Base-by-base conservation (phyloP, 108 stramenopile species). In the Skeletonema tropicum region DNA sequence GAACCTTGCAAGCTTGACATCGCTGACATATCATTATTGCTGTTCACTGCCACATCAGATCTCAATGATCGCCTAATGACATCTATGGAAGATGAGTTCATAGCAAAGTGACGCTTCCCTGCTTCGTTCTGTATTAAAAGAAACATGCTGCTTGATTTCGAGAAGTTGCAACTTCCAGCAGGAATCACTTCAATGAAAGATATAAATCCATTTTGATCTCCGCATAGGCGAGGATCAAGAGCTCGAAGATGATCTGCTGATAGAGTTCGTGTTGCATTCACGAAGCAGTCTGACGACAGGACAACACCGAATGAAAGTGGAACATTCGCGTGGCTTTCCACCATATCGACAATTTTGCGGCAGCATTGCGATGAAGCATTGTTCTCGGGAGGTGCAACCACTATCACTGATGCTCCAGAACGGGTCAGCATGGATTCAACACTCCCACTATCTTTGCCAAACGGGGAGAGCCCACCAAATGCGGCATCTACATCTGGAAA, bases 271-370 rank as follows among this genome's bases (percentile, higher is more conserved):
- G 42, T 73, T 26, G 76, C 60, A 55, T 89, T 88, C 21, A 77
- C 80, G 60, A 95, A 88, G 36, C 87, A 88, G 39, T 88, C 88
- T 26, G 83, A 59, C 42, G 80, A 85, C 41, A 92, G 68, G 33
- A 95, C 71, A 11, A 89, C 83, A 49, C 79, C 77, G 71, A 92
- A 92, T 21, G 94, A 91, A 57, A 95, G 61, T 31, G 91, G 88
- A 41, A 87, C 69, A 35, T 76, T 75, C 42, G 83, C 66, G 42
- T 64, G 73, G 42, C 32, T 57, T 57, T 85, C 86, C 38, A 91
- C 52, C 60, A 91, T 55, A 60, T 90, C 88, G 39, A 92, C 32
- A 60, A 92, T 86, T 59, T 73, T 85, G 23, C 86, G 71, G 14
- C 89, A 60, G 68, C 89, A 94, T 42, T 73, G 74, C 19, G 90